Evolutionary conservation across 768 basidiomycete species (phyloP), one percentile per base, ranked within the genome.

Genomic region (Glaciozyma antarctica): DNA sequence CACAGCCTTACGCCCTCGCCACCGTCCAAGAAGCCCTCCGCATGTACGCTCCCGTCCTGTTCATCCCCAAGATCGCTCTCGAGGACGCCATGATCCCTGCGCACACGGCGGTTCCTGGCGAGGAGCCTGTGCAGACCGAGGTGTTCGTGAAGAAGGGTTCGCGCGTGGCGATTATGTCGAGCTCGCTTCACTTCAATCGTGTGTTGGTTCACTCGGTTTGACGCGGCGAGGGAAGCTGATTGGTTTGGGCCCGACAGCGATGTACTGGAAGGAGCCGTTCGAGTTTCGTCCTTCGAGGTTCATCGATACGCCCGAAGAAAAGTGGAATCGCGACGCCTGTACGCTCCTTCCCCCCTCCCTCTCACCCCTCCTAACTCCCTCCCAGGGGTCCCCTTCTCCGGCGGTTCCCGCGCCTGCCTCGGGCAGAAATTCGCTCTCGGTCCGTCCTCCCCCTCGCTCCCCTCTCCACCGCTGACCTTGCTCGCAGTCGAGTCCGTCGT

Each of bases 201-300:
- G 15, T 6, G 58, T 43, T 34, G 16, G 6, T 34, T 19, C 5
- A 15, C 47, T 8, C 7, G 47, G 1, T 22, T 21, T 2, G 47
- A 48, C 19, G 8, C 2, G 19, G n/a, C 47, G 19, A n/a, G 16
- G 19, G 45, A 22, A 22, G 47, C 21, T 48, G 47, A 19, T 21
- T 17, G 1, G 19, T 48, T 48, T 45, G 45, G 9, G 38, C 38
- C 2, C 47, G 47, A 19, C 47, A 62, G 61, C 69, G n/a, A 16
- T 34, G 38, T 63, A 69, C 60, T 71, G 70, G 70, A 26, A 34
- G 28, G 60, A 71, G 4, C 66, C 66, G 19, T 58, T 61, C n/a
- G 41, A 32, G 26, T 73, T 69, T 63, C 53, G 49, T 8, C 69
- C 69, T 6, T 64, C 69, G 21, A 64, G 72, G 34, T 73, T 73